Evolutionary conservation across 106 monocot genomes (phyloP).

Genomic region (Allium fistulosum): DNA sequence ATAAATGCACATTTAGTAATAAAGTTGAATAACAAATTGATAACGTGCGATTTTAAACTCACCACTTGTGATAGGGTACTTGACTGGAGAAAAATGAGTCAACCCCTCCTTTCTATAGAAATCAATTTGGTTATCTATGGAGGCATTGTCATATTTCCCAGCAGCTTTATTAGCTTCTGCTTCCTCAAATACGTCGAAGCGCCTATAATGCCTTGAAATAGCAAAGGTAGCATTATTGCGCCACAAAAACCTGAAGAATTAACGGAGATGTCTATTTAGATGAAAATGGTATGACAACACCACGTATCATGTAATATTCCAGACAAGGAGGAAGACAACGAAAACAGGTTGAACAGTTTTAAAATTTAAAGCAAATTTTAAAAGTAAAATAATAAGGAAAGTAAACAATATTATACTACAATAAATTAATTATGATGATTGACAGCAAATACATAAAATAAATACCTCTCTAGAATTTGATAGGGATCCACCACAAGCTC

Average conservation of each 20-base stretch:
- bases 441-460: too few relatives aligned
- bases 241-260: constrained; percentile 76
- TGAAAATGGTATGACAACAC: too few relatives aligned
- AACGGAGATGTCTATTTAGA: not conserved
- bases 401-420: too few relatives aligned
- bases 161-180: constrained; percentile 97
- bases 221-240: constrained; percentile 76
- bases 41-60: constrained; percentile 1
- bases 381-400: too few relatives aligned
- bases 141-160: constrained; percentile 92
- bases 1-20: too few relatives aligned
- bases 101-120: constrained; percentile 86
- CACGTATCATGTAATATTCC: too few relatives aligned
- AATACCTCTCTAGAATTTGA: constrained; percentile 60
- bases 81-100: constrained; percentile 71
- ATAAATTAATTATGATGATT: too few relatives aligned
- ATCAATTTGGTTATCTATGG: constrained; percentile 84
- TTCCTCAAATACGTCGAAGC: constrained; percentile 97
- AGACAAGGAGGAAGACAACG: too few relatives aligned
- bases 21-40: too few relatives aligned
- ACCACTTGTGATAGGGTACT: constrained; percentile 96
- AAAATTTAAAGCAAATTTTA: too few relatives aligned
- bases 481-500: constrained; percentile 65
- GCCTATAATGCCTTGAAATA: constrained; percentile 85
- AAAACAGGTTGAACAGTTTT: too few relatives aligned